Base-by-base conservation (phyloP, 352 stramenopile species). In the Phytopythium montanum region DNA sequence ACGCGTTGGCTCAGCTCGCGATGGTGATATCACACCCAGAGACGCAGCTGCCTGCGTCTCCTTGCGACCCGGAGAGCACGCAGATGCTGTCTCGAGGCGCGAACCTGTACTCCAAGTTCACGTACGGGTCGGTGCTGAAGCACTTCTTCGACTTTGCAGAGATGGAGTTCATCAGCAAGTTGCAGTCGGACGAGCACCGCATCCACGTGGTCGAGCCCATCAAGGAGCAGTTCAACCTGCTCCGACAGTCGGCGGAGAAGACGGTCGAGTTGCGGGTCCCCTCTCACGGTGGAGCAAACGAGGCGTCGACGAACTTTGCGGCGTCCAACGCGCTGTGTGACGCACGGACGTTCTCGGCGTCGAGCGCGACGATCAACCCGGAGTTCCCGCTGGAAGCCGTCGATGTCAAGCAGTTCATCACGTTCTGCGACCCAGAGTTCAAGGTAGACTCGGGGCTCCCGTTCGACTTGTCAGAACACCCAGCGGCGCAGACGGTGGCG, bases 381-480 rank as follows among this genome's bases (percentile, higher is more conserved):
- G 78, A 94, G 33, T 81, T 90, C 28, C 87, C 87, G 16, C 63
- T 92, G 9, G 73, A 89, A 58, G 72, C 75, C 31, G 78, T 95
- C 46, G 73, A 89, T 54, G 72, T 92, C 3, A 71, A 81, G 12
- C 55, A 69, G 25, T 95, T 88, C 48, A 75, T 96, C 31, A 87
- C 82, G 1, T 91, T 88, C 23, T 88, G 79, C 46, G 79, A 93
- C 19, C 81, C 80, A 33, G 83, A 93, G 31, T 61, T 59, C 1
- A 64, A 81, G 56, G 57, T 89, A 7, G 54, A 60, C 3, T 23
- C 65, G 16, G 67, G 62, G 14, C 69, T 99, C 13, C 96, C 97
- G 34, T 99, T 99, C 65, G 87, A 98, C 56, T 66, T 99, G 29
- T 90, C 80, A 0, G 66, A 76, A 14, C 95, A 98, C 36, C 92